Base-by-base conservation (phyloP, 2,329 filamentous ascomycete genomes). In the Ploettnerulaceae sp. region DNA sequence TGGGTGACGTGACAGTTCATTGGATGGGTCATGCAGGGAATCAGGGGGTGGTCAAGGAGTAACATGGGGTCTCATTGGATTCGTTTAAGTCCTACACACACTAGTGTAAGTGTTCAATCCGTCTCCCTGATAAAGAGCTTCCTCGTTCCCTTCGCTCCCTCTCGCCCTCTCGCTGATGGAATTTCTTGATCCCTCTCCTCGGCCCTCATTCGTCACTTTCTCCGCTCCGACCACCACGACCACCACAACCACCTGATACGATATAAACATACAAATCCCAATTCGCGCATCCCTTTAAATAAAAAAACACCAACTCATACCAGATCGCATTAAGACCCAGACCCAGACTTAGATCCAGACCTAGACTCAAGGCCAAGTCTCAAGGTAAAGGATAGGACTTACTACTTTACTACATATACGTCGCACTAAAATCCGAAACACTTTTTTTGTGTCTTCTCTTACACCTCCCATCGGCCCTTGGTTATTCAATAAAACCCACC, bases 151-250 rank as follows among this genome's bases (percentile, higher is more conserved):
- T 28, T 35, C 15, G 37, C 37, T 40, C 15, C 7, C 39, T n/a
- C n/a, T n/a, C n/a, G n/a, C 31, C 31, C 9, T 14, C 17, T 29
- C 26, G 28, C 4, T 29, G 37, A 11, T 47, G 39, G 28, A 47
- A n/a, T 18, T 37, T 25, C 34, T 28, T 36, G 41, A 45, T 33
- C 24, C n/a, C 26, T 29, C 33, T 37, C 7, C 22, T 9, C 41
- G 41, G 24, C 33, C 20, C 43, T 45, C 37, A 40, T 40, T 47
- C 38, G 45, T 43, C 32, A 20, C 39, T 21, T 41, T 18, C 34
- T 20, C 44, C 18, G 17, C 24, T 15, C 20, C 28, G 29, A 43
- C 14, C 15, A 17, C 25, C 7, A 8, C 36, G n/a, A 14, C 21
- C 36, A 9, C 36, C 17, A 18, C 26, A 11, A 42, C 38, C 18